Conservation (phyloP, 2,329 filamentous ascomycete species). For the Calonectria montana region DNA sequence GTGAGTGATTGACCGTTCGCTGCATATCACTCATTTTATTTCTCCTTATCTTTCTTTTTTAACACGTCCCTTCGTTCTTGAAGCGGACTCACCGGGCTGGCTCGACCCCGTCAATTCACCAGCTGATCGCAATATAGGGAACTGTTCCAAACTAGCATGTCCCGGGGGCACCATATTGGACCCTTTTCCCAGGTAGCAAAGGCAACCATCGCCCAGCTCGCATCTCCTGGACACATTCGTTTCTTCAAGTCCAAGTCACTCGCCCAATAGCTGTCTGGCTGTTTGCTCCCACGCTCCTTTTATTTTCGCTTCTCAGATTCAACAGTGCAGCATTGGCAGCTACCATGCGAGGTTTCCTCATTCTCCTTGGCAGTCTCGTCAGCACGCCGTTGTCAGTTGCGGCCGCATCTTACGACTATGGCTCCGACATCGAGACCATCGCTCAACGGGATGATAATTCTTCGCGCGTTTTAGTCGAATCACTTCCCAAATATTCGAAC, state of each 20-base stretch:
- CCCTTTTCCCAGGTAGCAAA: background rate
- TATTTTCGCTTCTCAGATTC: background rate
- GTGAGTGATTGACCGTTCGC: background rate
- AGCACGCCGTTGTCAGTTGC: constrained; percentile 12
- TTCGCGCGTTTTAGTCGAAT: constrained; percentile 55
- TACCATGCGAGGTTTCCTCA: constrained; percentile 28
- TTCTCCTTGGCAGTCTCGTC: constrained; percentile 25
- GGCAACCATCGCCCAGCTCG: background rate
- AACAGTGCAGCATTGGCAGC: background rate
- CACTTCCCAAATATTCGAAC: constrained; percentile 53
- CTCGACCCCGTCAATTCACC: constrained; percentile 1
- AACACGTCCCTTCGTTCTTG: background rate
- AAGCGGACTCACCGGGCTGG: constrained; percentile 5
- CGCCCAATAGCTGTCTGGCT: too few species aligned
- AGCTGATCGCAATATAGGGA: background rate
- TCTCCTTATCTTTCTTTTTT: background rate
- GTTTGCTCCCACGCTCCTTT: background rate
- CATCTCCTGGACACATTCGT: background rate
- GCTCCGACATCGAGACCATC: constrained; percentile 55
- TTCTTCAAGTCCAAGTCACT: background rate
- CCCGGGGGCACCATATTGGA: constrained; percentile 3
- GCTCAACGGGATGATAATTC: constrained; percentile 53
- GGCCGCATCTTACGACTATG: constrained; percentile 61
- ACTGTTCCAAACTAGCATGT: constrained; percentile 5
- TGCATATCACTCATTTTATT: background rate